Evolutionary conservation across 108 stramenopile species (phyloP).

Genomic region (Mayamaea pseudoterrestris): DNA sequence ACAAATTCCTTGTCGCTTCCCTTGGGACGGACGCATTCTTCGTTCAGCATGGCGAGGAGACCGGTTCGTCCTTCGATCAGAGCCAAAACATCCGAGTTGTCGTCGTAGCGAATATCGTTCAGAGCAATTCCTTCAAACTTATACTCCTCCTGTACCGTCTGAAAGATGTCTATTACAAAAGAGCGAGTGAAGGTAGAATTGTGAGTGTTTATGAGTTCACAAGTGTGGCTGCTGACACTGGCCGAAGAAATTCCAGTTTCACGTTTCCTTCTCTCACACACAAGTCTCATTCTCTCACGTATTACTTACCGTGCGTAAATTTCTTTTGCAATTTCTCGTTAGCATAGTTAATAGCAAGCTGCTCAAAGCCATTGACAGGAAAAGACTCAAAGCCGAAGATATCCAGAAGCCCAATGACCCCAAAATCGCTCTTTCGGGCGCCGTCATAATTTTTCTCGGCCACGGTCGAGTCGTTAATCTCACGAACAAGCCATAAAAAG

Average conservation of each 20-base stretch:
- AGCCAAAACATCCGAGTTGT: conserved; percentile 89
- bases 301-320: too few species aligned
- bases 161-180: conserved; percentile 73
- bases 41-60: conserved; percentile 89
- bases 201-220: too few species aligned
- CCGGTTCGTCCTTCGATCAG: conserved; percentile 92
- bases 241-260: too few species aligned
- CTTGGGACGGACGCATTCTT: conserved; percentile 88
- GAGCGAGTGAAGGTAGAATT: too few species aligned
- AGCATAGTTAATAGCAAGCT: conserved; percentile 95
- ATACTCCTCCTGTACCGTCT: conserved; percentile 76
- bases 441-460: conserved; percentile 32
- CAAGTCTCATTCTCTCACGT: too few species aligned
- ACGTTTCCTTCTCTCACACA: too few species aligned
- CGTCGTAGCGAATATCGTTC: conserved; percentile 80
- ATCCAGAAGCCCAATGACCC: conserved; percentile 79
- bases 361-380: conserved; percentile 76
- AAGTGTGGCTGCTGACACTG: too few species aligned
- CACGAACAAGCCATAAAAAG: conserved; percentile 87
- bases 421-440: conserved; percentile 20
- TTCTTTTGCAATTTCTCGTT: conserved; percentile 95
- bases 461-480: conserved; percentile 85
- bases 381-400: conserved; percentile 97
- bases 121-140: conserved; percentile 88
- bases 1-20: conserved; percentile 83